phyloP scores from a whole-genome alignment of 768 basidiomycete genomes.

The Tulasnella sp. region DNA sequence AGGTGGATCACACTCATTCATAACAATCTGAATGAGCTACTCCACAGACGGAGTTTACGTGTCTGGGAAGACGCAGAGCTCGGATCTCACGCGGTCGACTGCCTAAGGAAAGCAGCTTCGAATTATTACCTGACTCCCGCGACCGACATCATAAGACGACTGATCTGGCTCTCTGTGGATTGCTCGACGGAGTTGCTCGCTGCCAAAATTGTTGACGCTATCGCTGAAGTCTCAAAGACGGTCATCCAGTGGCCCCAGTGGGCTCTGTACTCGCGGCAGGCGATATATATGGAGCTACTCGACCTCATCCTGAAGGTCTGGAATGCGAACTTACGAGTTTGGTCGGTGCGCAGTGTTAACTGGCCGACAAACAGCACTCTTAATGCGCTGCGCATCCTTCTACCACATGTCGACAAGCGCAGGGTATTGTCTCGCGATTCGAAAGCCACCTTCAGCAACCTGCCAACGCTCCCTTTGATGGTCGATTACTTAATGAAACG shows the following conservation, averaged over 20 bases:
- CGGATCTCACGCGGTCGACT: not conserved
- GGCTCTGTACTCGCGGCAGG: not conserved
- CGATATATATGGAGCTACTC: not conserved
- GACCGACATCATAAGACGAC: not conserved
- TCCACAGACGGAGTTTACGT: not conserved
- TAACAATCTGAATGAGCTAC: not conserved
- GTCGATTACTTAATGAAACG: not conserved
- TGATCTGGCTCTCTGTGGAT: not conserved
- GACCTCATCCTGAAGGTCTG: not conserved
- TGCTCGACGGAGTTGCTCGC: not conserved
- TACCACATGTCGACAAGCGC: not conserved
- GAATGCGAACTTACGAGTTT: not conserved
- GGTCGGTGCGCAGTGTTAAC: not conserved
- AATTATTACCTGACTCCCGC: not conserved
- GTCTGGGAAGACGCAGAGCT: not conserved
- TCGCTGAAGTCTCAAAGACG: not conserved
- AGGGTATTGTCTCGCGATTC: not conserved
- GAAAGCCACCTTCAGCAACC: not conserved
- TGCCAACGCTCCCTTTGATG: not conserved
- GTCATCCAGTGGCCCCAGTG: not conserved
- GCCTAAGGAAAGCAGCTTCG: not conserved
- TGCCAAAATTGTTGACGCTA: not conserved
- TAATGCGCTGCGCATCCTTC: not conserved
- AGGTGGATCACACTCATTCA: not conserved
- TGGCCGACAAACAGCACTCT: not conserved